A percentile compares a stretch with the other conserved stretches of the same genome.
These are phyloP conservation scores for Penicillium sp. DNA, from an alignment of 2,329 filamentous ascomycete genomes.

Conservation along the genomic window DNA sequence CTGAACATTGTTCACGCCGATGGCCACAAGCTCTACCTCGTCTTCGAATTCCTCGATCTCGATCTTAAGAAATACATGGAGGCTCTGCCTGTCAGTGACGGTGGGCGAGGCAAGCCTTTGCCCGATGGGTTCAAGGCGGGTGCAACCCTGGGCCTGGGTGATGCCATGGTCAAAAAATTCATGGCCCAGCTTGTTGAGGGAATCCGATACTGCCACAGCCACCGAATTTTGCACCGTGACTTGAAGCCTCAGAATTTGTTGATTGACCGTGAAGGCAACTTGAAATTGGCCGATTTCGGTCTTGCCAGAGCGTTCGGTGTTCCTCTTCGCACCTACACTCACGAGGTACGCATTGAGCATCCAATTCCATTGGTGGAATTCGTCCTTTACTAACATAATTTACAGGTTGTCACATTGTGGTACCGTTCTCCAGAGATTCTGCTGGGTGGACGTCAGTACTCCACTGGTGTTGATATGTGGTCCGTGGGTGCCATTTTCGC, in stretches of 20 bases:
- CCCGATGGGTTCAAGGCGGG: slow-evolving; percentile 71
- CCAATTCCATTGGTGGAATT: neutral
- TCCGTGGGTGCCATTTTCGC: slow-evolving; percentile 92
- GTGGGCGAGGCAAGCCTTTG: slow-evolving; percentile 79
- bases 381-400: slow-evolving; percentile 8
- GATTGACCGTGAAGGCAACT: slow-evolving; percentile 80
- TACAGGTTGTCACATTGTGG: slow-evolving; percentile 83
- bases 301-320: slow-evolving; percentile 88
- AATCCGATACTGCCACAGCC: slow-evolving; percentile 83
- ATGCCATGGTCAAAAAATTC: slow-evolving; percentile 86
- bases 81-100: slow-evolving; percentile 77
- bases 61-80: slow-evolving; percentile 98
- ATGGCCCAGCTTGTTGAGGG: slow-evolving; percentile 85
- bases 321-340: slow-evolving; percentile 85
- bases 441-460: slow-evolving; percentile 86
- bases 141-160: slow-evolving; percentile 69
- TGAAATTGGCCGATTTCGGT: slow-evolving; percentile 89
- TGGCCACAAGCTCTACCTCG: slow-evolving; percentile 90
- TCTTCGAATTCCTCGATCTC: slow-evolving; percentile 86
- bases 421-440: slow-evolving; percentile 89
- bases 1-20: slow-evolving; percentile 93
- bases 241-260: slow-evolving; percentile 88
- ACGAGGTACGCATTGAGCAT: slow-evolving; percentile 59
- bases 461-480: slow-evolving; percentile 95
- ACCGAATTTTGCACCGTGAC: slow-evolving; percentile 83